These are phyloP conservation scores for Diaporthe sp. DNA, from an alignment of 2,329 filamentous ascomycete genomes.

Conservation along the genomic window DNA sequence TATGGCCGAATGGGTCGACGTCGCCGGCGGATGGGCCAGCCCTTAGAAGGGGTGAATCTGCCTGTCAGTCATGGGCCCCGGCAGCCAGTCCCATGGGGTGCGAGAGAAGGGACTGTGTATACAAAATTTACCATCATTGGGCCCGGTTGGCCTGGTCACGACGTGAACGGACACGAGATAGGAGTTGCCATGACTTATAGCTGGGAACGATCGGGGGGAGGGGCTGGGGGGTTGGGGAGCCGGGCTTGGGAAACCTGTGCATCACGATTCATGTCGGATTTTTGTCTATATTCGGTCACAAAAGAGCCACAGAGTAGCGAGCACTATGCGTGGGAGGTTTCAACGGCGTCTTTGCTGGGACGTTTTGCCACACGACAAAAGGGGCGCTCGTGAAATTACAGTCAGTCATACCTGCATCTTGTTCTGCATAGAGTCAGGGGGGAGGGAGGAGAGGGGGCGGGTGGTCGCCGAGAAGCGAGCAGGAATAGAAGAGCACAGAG, in stretches of 20 bases:
- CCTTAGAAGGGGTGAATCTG: slow-evolving; percentile 51
- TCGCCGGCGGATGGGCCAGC: slow-evolving; percentile 90
- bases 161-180: slow-evolving; percentile 31
- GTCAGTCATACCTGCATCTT: slow-evolving; percentile 37
- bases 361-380: not conserved
- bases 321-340: slow-evolving; percentile 32
- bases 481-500: not conserved
- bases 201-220: slow-evolving; percentile 1
- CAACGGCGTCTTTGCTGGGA: slow-evolving; percentile 14
- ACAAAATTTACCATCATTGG: slow-evolving; percentile 25
- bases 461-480: not conserved
- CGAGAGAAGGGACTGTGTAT: not conserved
- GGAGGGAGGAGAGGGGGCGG: not conserved
- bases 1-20: slow-evolving; percentile 95
- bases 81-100: not conserved
- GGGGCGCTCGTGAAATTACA: slow-evolving; percentile 35
- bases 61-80: not conserved
- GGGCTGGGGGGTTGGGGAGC: not conserved
- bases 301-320: slow-evolving; percentile 34
- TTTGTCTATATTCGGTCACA: slow-evolving; percentile 37
- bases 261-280: slow-evolving; percentile 38
- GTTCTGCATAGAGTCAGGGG: slow-evolving; percentile 34
- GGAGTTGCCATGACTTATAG: slow-evolving; percentile 17
- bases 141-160: slow-evolving; percentile 22
- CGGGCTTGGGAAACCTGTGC: slow-evolving; percentile 16